phyloP scores from a whole-genome alignment of 1,139 yeast genomes.

The Spathaspora sp. region DNA sequence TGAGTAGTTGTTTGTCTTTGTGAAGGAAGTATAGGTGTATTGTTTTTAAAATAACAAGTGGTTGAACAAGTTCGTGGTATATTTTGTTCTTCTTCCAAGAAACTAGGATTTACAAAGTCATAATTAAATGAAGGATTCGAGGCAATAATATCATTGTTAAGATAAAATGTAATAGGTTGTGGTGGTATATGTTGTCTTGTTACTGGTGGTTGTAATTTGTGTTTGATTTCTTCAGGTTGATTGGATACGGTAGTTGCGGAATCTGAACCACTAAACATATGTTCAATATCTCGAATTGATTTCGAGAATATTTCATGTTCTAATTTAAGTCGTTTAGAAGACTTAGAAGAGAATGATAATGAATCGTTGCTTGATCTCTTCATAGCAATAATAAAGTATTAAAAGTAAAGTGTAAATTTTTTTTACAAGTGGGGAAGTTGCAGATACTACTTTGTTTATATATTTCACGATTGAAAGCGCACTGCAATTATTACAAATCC shows the following conservation, averaged over 20 bases:
- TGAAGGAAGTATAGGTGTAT: conserved; percentile 6
- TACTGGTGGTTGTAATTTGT: neutral
- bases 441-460: neutral
- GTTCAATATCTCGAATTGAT: conserved; percentile 29
- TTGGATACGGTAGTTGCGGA: neutral
- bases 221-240: conserved; percentile 1
- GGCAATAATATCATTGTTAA: conserved; percentile 6
- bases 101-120: conserved; percentile 27
- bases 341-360: conserved; percentile 12
- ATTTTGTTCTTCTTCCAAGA: conserved; percentile 13
- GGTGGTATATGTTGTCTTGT: conserved; percentile 3
- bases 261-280: conserved; percentile 19
- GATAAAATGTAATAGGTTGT: conserved; percentile 6
- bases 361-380: conserved; percentile 8
- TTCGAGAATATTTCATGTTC: conserved; percentile 31
- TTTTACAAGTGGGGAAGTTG: neutral
- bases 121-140: conserved; percentile 16
- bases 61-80: neutral
- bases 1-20: neutral
- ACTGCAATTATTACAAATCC: neutral
- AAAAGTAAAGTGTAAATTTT: no score
- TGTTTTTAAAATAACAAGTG: conserved; percentile 4
- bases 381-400: conserved; percentile 3
- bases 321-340: conserved; percentile 24
- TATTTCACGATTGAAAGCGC: neutral